Conservation (phyloP, 2,329 filamentous ascomycete species). For the Endothia cerciana region DNA sequence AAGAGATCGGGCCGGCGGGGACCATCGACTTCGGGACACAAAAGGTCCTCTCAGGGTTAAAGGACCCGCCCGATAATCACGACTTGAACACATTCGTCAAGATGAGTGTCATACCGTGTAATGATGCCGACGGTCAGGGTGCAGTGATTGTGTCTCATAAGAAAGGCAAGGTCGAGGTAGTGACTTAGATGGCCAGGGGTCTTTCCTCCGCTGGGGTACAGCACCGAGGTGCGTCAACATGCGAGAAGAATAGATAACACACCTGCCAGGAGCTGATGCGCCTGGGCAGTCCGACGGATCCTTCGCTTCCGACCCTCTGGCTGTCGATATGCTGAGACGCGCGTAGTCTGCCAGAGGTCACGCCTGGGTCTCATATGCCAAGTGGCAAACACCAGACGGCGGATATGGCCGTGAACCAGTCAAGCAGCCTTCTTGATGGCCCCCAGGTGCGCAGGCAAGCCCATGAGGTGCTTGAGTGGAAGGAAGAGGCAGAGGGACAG, state of each 20-base stretch:
- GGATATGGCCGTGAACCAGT: no score
- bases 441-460: no score
- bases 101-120: not conserved
- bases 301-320: no score
- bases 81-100: constrained; percentile 5
- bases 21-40: not conserved
- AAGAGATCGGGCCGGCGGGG: not conserved
- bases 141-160: constrained; percentile 10
- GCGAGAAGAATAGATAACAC: no score
- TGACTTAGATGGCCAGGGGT: not conserved
- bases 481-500: no score
- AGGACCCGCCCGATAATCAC: not conserved
- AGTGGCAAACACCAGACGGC: no score
- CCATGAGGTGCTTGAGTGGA: no score
- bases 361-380: no score
- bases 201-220: not conserved
- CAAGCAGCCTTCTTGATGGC: no score
- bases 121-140: constrained; percentile 1
- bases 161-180: constrained; percentile 15
- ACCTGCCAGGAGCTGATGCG: not conserved
- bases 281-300: no score
- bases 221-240: not conserved
- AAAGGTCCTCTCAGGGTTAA: not conserved
- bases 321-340: no score
- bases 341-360: no score